Percentiles rank a stretch among this genome's conserved stretches.
Conservation (phyloP, 768 basidiomycete species). For the Leccinum barrowsii region DNA sequence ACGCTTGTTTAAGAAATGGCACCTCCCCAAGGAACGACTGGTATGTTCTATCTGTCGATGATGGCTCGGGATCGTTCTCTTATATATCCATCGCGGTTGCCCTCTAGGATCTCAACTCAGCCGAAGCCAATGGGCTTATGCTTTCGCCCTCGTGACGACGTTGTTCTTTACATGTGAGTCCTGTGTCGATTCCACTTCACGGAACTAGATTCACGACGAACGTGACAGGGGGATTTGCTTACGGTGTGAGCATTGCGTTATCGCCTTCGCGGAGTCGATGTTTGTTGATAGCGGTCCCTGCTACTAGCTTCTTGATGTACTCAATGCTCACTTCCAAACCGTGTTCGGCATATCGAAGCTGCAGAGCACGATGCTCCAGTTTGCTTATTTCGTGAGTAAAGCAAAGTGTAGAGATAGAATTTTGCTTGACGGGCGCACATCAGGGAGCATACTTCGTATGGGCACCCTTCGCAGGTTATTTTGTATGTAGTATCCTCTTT, state of each 20-base stretch:
- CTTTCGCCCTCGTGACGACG: constrained; percentile 68
- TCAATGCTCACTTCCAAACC: constrained; percentile 70
- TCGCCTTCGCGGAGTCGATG: neutral
- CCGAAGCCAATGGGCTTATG: constrained; percentile 47
- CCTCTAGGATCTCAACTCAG: constrained; percentile 37
- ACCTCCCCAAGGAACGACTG: constrained; percentile 40
- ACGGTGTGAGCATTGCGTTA: constrained; percentile 44
- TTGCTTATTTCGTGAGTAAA: constrained; percentile 59
- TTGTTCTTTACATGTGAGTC: constrained; percentile 70
- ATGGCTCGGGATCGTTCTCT: neutral
- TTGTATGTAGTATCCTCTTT: constrained; percentile 40
- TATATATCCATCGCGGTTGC: neutral
- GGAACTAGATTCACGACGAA: neutral
- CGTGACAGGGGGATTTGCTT: constrained; percentile 60
- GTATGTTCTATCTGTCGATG: constrained; percentile 22
- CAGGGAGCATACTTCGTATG: constrained; percentile 62
- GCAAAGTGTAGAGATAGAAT: neutral
- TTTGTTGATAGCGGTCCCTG: constrained; percentile 21
- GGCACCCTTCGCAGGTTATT: constrained; percentile 53
- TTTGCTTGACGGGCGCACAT: neutral
- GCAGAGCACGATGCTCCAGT: constrained; percentile 70
- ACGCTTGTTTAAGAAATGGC: constrained; percentile 28
- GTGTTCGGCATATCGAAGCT: constrained; percentile 66
- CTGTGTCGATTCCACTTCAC: neutral
- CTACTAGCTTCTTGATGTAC: constrained; percentile 60